Evolutionary conservation across 164 flowering plant species (phyloP).

Genomic region (Saururus chinensis): DNA sequence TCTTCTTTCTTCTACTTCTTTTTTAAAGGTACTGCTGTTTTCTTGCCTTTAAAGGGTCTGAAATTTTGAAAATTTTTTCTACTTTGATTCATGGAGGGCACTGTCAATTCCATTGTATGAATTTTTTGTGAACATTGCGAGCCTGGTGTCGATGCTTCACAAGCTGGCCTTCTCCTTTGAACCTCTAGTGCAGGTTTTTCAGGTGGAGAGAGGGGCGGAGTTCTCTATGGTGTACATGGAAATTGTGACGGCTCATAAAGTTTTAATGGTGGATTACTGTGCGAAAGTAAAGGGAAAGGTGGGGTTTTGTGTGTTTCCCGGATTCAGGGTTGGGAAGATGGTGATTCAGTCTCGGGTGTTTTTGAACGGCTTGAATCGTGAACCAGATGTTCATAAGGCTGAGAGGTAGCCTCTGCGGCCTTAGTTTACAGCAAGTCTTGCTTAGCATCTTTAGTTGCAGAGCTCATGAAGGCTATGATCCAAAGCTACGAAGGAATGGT

Average conservation of each 20-base stretch:
- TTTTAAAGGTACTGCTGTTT: no score
- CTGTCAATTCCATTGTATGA: slow-evolving; percentile 54
- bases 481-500: no score
- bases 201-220: slow-evolving; percentile 67
- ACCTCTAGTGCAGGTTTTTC: slow-evolving; percentile 70
- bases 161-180: slow-evolving; percentile 71
- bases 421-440: no score
- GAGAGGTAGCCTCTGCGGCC: no score
- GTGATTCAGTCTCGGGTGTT: slow-evolving; percentile 82
- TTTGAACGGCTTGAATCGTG: slow-evolving; percentile 21
- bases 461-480: no score
- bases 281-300: slow-evolving; percentile 45
- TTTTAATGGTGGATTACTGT: neutral
- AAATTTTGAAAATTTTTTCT: no score
- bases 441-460: no score
- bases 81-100: slow-evolving; percentile 59
- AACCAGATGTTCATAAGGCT: no score
- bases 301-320: slow-evolving; percentile 84
- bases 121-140: slow-evolving; percentile 71
- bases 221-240: slow-evolving; percentile 87
- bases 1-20: no score
- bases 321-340: slow-evolving; percentile 72
- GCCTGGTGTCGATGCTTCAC: slow-evolving; percentile 80
- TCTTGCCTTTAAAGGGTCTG: no score
- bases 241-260: slow-evolving; percentile 34